phyloP scores from a whole-genome alignment of 1,139 yeast genomes.

The Meyerozyma guilliermondii region DNA sequence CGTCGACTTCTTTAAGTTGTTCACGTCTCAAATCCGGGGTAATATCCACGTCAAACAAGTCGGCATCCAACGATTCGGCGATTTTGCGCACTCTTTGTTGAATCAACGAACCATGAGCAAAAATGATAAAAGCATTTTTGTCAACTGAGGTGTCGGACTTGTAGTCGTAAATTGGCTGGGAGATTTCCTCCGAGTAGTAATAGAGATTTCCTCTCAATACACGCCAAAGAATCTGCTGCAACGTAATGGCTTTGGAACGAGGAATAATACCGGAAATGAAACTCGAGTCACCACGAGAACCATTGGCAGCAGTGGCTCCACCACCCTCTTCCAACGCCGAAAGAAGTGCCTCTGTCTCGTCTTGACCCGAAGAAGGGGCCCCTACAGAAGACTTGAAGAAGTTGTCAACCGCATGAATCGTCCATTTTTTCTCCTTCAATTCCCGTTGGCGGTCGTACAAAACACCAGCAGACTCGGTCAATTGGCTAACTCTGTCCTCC shows the following conservation, averaged over 20 bases:
- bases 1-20: slow-evolving; percentile 53
- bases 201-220: slow-evolving; percentile 84
- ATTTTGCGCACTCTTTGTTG: slow-evolving; percentile 38
- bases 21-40: slow-evolving; percentile 28
- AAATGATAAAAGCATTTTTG: slow-evolving; percentile 41
- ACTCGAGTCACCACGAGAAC: slow-evolving; percentile 17
- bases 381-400: slow-evolving; percentile 47
- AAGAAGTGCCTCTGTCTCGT: slow-evolving; percentile 20
- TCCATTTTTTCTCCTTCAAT: slow-evolving; percentile 31
- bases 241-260: slow-evolving; percentile 60
- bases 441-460: slow-evolving; percentile 33
- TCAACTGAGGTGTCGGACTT: slow-evolving; percentile 26
- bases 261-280: slow-evolving; percentile 83
- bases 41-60: slow-evolving; percentile 34
- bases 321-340: slow-evolving; percentile 26
- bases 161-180: slow-evolving; percentile 45
- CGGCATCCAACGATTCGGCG: slow-evolving; percentile 44
- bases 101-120: slow-evolving; percentile 40
- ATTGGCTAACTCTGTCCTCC: slow-evolving; percentile 39
- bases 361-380: slow-evolving; percentile 9
- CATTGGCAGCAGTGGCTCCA: slow-evolving; percentile 5
- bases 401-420: slow-evolving; percentile 58
- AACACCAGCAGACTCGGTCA: slow-evolving; percentile 31
- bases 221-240: slow-evolving; percentile 92
- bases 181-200: slow-evolving; percentile 65